Evolutionary conservation across 2,329 filamentous ascomycete species (phyloP).

Genomic region (Cyphellophora attinorum): DNA sequence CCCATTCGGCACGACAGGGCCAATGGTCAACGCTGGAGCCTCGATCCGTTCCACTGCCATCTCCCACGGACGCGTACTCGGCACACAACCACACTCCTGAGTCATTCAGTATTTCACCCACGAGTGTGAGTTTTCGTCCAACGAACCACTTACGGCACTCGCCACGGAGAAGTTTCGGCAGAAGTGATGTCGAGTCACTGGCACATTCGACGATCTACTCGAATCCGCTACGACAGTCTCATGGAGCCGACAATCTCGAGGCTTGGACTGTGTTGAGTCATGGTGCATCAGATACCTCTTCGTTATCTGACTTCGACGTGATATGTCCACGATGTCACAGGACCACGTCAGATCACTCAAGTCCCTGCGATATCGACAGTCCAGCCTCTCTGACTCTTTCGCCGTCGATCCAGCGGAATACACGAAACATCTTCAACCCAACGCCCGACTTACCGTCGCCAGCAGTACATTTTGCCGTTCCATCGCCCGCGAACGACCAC

Average conservation of each 20-base stretch:
- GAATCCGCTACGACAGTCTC: conserved; percentile 10
- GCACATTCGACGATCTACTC: conserved; percentile 13
- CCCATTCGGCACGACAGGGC: too few species aligned
- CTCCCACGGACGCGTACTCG: too few species aligned
- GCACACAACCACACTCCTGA: neutral
- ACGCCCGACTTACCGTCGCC: conserved; percentile 3
- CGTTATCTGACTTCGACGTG: conserved; percentile 10
- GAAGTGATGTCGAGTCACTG: conserved; percentile 16
- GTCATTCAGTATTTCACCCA: neutral
- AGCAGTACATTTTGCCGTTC: conserved; percentile 11
- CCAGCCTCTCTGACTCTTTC: neutral
- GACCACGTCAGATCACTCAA: conserved; percentile 13
- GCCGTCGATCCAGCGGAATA: neutral
- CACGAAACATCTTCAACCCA: conserved; percentile 13
- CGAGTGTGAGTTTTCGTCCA: neutral
- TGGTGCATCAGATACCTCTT: neutral
- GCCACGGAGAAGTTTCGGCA: neutral
- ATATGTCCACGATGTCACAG: conserved; percentile 16
- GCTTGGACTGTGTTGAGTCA: conserved; percentile 14
- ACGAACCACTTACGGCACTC: neutral
- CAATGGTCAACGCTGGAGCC: too few species aligned
- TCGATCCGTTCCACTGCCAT: too few species aligned
- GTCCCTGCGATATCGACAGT: conserved; percentile 12
- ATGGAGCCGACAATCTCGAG: conserved; percentile 16
- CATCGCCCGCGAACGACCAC: conserved; percentile 14